These are phyloP conservation scores for Fagopyrum esculentum DNA, from an alignment of 148 eudicot genomes.

Conservation along the genomic window DNA sequence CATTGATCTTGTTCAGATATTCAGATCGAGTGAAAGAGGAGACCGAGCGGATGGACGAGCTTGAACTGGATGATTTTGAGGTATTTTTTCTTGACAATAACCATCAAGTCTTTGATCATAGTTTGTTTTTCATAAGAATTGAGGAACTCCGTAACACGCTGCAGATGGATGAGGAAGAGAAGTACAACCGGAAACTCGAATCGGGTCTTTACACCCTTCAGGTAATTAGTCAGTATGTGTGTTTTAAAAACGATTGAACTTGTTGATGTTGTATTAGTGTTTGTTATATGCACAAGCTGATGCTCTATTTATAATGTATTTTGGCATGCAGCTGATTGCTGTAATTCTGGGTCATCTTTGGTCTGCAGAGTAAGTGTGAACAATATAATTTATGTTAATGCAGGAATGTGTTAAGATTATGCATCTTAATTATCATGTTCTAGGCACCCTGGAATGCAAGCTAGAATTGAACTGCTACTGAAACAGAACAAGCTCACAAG, in stretches of 20 bases:
- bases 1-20: constrained; percentile 42
- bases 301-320: constrained; percentile 11
- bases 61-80: constrained; percentile 95
- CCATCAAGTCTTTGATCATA: not conserved
- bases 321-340: constrained; percentile 64
- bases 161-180: constrained; percentile 96
- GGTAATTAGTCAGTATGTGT: constrained; percentile 26
- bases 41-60: constrained; percentile 58
- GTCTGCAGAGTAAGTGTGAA: constrained; percentile 93
- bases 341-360: constrained; percentile 91
- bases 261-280: not conserved
- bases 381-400: not conserved
- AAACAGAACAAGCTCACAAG: constrained; percentile 88
- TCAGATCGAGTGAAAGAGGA: constrained; percentile 85
- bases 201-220: constrained; percentile 94
- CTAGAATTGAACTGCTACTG: constrained; percentile 81
- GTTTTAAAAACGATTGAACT: not conserved
- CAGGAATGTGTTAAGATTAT: not conserved
- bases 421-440: constrained; percentile 14
- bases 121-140: not conserved
- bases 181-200: constrained; percentile 76
- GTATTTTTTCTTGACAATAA: constrained; percentile 19
- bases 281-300: constrained; percentile 16
- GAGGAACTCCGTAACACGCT: constrained; percentile 10
- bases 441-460: constrained; percentile 64